A percentile compares a stretch with the other conserved stretches of the same genome.
phyloP scores from a whole-genome alignment of 306 rosid genomes.

The Trifolium subterraneum region DNA sequence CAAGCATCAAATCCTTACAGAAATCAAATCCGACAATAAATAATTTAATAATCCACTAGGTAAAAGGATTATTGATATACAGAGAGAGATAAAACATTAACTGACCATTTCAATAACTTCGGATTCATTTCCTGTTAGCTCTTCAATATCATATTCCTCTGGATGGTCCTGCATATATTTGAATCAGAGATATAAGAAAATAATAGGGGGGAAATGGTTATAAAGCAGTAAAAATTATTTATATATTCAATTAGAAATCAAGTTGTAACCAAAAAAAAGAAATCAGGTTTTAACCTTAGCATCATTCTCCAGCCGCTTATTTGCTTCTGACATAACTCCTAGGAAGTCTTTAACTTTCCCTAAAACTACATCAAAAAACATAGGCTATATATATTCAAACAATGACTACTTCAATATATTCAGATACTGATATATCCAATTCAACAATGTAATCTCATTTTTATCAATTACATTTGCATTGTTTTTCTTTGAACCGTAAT shows the following conservation, averaged over 20 bases:
- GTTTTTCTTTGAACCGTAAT: background rate
- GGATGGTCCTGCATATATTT: constrained; percentile 59
- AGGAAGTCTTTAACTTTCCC: constrained; percentile 59
- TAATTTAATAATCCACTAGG: background rate
- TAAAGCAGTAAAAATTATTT: background rate
- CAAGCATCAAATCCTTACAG: constrained; percentile 83
- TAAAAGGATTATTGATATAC: background rate
- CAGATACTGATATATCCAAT: background rate
- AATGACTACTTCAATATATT: background rate
- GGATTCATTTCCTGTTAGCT: constrained; percentile 77
- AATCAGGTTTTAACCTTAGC: constrained; percentile 66
- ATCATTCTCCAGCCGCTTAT: constrained; percentile 58
- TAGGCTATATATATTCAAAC: constrained; percentile 7
- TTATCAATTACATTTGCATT: background rate
- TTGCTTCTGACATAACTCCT: constrained; percentile 81
- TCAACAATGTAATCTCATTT: constrained; percentile 12
- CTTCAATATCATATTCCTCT: constrained; percentile 71
- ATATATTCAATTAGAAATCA: constrained; percentile 23
- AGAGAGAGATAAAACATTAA: constrained; percentile 2
- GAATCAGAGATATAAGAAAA: constrained; percentile 1
- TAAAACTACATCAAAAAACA: constrained; percentile 41
- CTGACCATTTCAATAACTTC: constrained; percentile 77
- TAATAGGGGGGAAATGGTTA: background rate
- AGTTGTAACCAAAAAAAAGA: constrained; percentile 63
- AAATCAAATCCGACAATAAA: background rate